Percentiles rank a stretch among this genome's conserved stretches.
Evolutionary conservation across 768 basidiomycete species (phyloP).

Genomic region (Trametes cinnabarina): DNA sequence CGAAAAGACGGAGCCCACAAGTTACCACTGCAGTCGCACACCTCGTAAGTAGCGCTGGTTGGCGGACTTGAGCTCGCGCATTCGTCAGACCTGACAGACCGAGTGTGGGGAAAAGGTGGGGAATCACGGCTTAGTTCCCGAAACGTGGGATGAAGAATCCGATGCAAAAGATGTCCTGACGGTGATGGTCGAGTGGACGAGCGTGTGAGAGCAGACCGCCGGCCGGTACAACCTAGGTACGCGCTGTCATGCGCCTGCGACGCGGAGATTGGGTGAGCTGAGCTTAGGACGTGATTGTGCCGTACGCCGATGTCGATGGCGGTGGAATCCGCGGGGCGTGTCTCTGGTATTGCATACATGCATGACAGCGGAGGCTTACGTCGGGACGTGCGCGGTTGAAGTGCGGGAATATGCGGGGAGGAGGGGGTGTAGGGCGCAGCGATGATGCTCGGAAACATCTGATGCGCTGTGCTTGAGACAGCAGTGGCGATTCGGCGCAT

Average conservation of each 20-base stretch:
- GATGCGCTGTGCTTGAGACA: too few relatives aligned
- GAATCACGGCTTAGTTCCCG: background rate
- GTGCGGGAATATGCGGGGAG: too few relatives aligned
- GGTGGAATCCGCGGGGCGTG: background rate
- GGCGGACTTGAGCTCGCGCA: background rate
- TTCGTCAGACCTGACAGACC: too few relatives aligned
- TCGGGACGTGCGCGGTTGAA: background rate
- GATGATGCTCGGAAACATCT: too few relatives aligned
- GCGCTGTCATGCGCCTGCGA: background rate
- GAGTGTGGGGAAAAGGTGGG: background rate
- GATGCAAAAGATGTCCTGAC: background rate
- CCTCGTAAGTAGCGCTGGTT: background rate
- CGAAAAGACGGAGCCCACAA: background rate
- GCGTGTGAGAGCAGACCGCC: background rate
- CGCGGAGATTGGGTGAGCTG: background rate
- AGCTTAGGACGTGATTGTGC: background rate
- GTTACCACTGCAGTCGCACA: background rate
- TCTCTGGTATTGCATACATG: background rate
- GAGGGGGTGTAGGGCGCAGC: too few relatives aligned
- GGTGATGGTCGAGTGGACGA: background rate
- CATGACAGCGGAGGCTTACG: background rate
- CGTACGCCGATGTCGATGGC: background rate
- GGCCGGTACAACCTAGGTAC: slow-evolving; percentile 14
- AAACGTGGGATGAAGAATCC: background rate
- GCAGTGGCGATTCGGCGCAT: too few relatives aligned